Evolutionary conservation across 306 rosid genomes (phyloP).

Genomic region (Cucurbita argyrosperma): DNA sequence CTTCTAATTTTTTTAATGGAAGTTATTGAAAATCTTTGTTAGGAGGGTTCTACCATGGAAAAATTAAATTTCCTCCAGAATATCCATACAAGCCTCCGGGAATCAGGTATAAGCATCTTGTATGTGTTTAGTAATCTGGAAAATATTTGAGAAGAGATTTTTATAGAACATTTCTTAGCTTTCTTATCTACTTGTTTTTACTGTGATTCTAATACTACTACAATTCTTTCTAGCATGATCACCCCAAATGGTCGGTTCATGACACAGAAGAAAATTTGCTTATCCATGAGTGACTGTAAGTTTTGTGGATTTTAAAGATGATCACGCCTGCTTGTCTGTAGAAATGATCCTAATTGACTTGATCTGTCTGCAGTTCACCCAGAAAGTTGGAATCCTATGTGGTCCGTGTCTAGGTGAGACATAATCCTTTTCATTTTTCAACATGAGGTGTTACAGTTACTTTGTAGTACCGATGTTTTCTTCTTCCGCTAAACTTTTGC

Average conservation of each 20-base stretch:
- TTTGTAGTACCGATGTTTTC: conserved; percentile 2
- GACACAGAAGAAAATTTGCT: conserved; percentile 83
- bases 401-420: conserved; percentile 96
- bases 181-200: background rate
- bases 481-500: background rate
- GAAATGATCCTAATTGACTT: conserved; percentile 6
- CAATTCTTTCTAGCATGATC: conserved; percentile 48
- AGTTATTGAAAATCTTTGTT: background rate
- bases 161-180: background rate
- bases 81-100: conserved; percentile 98
- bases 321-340: background rate
- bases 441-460: background rate
- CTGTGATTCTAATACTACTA: too few species aligned
- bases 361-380: conserved; percentile 70
- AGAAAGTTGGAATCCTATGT: conserved; percentile 99
- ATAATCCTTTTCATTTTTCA: conserved; percentile 1
- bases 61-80: conserved; percentile 81
- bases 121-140: background rate
- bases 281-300: conserved; percentile 98
- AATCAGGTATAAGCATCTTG: conserved; percentile 44
- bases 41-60: conserved; percentile 96
- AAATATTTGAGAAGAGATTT: background rate
- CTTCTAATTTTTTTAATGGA: background rate
- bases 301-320: conserved; percentile 3
- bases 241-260: conserved; percentile 94